Conservation (phyloP, 345 rosid species). For the Populus ilicifolia region DNA sequence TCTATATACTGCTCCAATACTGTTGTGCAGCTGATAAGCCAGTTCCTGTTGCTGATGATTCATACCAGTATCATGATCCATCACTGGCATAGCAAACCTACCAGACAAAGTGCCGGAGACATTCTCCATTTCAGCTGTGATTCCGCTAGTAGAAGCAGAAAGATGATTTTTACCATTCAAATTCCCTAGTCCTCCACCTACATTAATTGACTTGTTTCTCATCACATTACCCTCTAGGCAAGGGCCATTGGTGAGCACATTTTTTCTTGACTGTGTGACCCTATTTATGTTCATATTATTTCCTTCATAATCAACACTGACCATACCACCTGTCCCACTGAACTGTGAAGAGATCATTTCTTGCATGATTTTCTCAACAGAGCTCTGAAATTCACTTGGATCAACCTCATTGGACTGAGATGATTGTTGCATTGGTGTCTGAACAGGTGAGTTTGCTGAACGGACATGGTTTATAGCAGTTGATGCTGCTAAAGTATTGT, state of each 20-base stretch:
- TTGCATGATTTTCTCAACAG: constrained; percentile 82
- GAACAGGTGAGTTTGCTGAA: constrained; percentile 53
- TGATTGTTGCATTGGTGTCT: constrained; percentile 51
- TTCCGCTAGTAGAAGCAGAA: constrained; percentile 29
- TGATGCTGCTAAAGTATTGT: constrained; percentile 33
- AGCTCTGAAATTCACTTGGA: constrained; percentile 58
- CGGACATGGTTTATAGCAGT: constrained; percentile 48
- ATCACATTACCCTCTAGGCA: constrained; percentile 47
- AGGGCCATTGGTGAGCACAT: constrained; percentile 39
- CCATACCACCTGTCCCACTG: constrained; percentile 48
- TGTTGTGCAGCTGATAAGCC: constrained; percentile 63
- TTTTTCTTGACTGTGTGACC: constrained; percentile 39
- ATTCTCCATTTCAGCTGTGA: constrained; percentile 56
- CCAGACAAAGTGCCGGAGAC: constrained; percentile 55
- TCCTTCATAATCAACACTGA: constrained; percentile 48
- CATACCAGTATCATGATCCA: constrained; percentile 59
- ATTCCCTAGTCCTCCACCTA: constrained; percentile 40
- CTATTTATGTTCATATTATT: constrained; percentile 52
- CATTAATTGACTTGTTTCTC: constrained; percentile 32
- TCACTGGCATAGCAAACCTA: constrained; percentile 45
- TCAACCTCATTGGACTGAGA: constrained; percentile 55
- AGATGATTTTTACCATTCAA: constrained; percentile 36
- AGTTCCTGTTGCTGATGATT: constrained; percentile 63
- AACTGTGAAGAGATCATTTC: constrained; percentile 63
- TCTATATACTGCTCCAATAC: constrained; percentile 72